Evolutionary conservation across 495 filamentous ascomycete species (phyloP).

Genomic region (Xanthoparmelia taractica): DNA sequence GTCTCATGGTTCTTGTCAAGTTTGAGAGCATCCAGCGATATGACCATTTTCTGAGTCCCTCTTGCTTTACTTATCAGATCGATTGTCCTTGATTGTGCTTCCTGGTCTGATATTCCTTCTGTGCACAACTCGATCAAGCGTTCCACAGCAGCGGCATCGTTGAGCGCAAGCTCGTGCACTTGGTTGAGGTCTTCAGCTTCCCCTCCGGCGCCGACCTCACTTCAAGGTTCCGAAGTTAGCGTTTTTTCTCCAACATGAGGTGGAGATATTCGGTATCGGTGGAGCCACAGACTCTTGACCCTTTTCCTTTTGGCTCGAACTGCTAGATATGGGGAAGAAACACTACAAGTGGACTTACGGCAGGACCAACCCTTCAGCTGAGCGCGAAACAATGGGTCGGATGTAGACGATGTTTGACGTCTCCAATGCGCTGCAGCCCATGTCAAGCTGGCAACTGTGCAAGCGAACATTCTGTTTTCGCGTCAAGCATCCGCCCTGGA

Average conservation of each 20-base stretch:
- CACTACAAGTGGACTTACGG: conserved; percentile 20
- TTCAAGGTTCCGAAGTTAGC: not conserved
- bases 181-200: conserved; percentile 68
- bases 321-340: not conserved
- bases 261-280: not conserved
- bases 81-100: conserved; percentile 31
- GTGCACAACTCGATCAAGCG: conserved; percentile 29
- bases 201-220: conserved; percentile 68
- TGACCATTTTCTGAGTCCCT: conserved; percentile 30
- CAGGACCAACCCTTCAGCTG: conserved; percentile 51
- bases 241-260: not conserved
- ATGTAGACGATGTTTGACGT: conserved; percentile 63
- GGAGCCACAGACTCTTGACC: too few relatives aligned
- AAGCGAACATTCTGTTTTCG: conserved; percentile 54
- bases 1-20: conserved; percentile 35
- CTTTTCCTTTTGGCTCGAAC: not conserved
- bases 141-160: conserved; percentile 9
- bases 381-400: conserved; percentile 59
- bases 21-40: conserved; percentile 39
- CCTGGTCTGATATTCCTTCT: conserved; percentile 34
- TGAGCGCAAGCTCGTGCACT: conserved; percentile 53
- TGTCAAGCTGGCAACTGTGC: conserved; percentile 79
- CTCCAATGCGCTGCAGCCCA: conserved; percentile 50
- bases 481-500: conserved; percentile 65
- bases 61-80: conserved; percentile 33